A percentile compares a stretch with the other conserved stretches of the same genome.
Evolutionary conservation across 2,329 filamentous ascomycete genomes (phyloP).

Genomic region (Botrytis deweyae): DNA sequence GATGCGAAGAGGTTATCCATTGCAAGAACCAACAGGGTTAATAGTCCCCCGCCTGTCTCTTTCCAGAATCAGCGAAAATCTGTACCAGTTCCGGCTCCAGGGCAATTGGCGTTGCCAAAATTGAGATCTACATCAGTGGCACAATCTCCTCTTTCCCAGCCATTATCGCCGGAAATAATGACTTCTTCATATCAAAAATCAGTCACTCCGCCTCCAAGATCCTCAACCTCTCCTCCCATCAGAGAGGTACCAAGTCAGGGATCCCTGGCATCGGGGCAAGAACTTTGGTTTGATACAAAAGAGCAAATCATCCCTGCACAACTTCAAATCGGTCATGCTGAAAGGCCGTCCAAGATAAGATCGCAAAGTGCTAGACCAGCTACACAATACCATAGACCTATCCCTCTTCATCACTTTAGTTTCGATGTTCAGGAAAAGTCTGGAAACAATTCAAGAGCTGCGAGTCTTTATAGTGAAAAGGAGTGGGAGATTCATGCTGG

Average conservation of each 20-base stretch:
- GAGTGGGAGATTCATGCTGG: conserved; percentile 21
- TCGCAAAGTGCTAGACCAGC: conserved; percentile 15
- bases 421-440: conserved; percentile 17
- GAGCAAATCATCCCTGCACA: neutral
- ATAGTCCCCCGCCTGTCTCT: conserved; percentile 20
- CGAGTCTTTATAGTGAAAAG: conserved; percentile 18
- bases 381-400: conserved; percentile 15
- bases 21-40: conserved; percentile 15
- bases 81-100: neutral
- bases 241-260: conserved; percentile 6
- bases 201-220: neutral
- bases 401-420: conserved; percentile 21
- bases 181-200: neutral
- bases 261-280: neutral
- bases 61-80: conserved; percentile 26
- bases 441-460: neutral
- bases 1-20: conserved; percentile 18
- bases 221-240: neutral
- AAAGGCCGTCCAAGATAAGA: neutral
- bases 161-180: neutral
- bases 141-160: neutral
- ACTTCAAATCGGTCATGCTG: neutral
- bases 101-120: neutral
- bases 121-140: neutral
- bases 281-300: conserved; percentile 11